Conservation (phyloP, 805 yeast species). For the Kodamaea kaohsiungensis region DNA sequence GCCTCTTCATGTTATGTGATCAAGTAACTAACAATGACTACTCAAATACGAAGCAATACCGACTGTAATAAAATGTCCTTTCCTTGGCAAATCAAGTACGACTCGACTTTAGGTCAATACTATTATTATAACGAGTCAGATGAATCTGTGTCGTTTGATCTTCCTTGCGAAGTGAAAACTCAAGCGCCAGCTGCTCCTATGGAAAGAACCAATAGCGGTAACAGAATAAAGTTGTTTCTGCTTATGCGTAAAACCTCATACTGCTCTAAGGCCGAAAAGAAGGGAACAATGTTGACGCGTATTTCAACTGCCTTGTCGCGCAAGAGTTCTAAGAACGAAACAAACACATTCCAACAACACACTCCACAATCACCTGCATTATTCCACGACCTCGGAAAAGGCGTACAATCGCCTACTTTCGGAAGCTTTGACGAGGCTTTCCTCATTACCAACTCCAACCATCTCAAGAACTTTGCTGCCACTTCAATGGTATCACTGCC, state of each 20-base stretch:
- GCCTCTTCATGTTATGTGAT: not conserved
- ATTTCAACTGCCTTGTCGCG: slow-evolving; percentile 1
- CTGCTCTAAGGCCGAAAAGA: not conserved
- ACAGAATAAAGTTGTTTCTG: slow-evolving; percentile 2
- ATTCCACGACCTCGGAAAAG: not conserved
- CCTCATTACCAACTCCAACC: slow-evolving; percentile 20
- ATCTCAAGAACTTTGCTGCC: slow-evolving; percentile 15
- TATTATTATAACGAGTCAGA: slow-evolving; percentile 16
- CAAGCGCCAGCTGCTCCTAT: not conserved
- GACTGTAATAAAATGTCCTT: not conserved
- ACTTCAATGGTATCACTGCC: slow-evolving; percentile 11
- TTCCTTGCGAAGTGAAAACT: slow-evolving; percentile 16
- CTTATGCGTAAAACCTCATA: not conserved
- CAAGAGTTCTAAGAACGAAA: not conserved
- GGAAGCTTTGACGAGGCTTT: slow-evolving; percentile 28
- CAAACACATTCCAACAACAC: not conserved
- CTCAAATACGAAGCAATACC: not conserved
- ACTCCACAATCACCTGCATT: slow-evolving; percentile 1
- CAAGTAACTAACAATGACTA: not conserved
- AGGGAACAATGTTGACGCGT: slow-evolving; percentile 5
- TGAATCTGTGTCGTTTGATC: slow-evolving; percentile 14
- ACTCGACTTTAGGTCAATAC: slow-evolving; percentile 14
- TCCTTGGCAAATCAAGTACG: slow-evolving; percentile 15
- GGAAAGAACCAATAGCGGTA: not conserved
- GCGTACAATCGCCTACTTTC: not conserved